Evolutionary conservation across 495 filamentous ascomycete species (phyloP).

Genomic region (Podospora australis): DNA sequence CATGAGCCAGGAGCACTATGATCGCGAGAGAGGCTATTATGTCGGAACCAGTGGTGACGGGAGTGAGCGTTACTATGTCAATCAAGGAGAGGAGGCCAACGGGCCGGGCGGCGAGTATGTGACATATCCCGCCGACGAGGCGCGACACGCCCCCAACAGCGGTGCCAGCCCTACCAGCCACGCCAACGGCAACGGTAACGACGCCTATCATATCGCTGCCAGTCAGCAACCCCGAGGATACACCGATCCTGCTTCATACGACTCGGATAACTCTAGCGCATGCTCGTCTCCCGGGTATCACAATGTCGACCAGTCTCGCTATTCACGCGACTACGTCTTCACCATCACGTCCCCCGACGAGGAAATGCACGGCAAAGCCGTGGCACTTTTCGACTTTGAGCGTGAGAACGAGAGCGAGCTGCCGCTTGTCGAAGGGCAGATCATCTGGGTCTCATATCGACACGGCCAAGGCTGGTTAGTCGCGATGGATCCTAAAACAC

Average conservation of each 20-base stretch:
- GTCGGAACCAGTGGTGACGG: slow-evolving; percentile 64
- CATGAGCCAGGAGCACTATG: slow-evolving; percentile 32
- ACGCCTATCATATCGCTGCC: slow-evolving; percentile 35
- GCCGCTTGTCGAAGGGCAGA: slow-evolving; percentile 85
- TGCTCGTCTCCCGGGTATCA: slow-evolving; percentile 45
- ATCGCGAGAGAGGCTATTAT: slow-evolving; percentile 57
- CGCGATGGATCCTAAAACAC: slow-evolving; percentile 90
- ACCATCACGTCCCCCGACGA: slow-evolving; percentile 93
- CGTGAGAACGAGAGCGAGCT: slow-evolving; percentile 96
- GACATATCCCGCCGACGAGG: slow-evolving; percentile 65
- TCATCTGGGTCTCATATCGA: slow-evolving; percentile 92
- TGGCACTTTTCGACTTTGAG: slow-evolving; percentile 90
- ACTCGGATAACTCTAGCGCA: slow-evolving; percentile 54
- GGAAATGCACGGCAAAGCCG: slow-evolving; percentile 95
- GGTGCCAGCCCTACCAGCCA: no score
- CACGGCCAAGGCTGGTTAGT: slow-evolving; percentile 97
- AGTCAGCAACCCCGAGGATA: slow-evolving; percentile 50
- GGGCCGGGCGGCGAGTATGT: slow-evolving; percentile 76
- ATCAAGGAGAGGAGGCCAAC: slow-evolving; percentile 59
- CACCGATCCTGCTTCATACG: slow-evolving; percentile 46
- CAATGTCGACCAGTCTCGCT: slow-evolving; percentile 57
- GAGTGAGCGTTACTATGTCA: slow-evolving; percentile 70
- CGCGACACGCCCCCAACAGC: slow-evolving; percentile 42
- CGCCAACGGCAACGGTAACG: neutral
- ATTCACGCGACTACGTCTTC: slow-evolving; percentile 86